Conservation (phyloP, 2,329 filamentous ascomycete genomes). For the Colletotrichum lupini region DNA sequence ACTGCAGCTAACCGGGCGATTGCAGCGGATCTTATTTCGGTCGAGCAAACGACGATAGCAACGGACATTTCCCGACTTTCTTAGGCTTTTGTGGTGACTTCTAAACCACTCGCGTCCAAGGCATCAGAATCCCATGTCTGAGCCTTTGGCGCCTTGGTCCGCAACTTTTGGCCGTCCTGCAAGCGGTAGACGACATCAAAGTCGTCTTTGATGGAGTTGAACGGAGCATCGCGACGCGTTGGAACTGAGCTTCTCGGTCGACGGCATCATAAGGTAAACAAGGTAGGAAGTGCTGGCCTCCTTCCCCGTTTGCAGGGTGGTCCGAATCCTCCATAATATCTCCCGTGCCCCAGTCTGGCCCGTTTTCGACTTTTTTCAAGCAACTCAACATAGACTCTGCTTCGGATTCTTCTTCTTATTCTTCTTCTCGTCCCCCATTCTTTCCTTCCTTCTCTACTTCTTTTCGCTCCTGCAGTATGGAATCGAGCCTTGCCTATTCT, state of each 20-base stretch:
- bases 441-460: background rate
- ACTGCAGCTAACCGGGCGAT: conserved; percentile 36
- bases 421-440: background rate
- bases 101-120: conserved; percentile 15
- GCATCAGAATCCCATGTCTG: conserved; percentile 19
- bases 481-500: conserved; percentile 13
- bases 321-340: background rate
- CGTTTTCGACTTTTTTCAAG: background rate
- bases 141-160: conserved; percentile 28
- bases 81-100: background rate
- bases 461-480: conserved; percentile 18
- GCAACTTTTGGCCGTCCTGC: background rate
- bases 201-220: conserved; percentile 16
- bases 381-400: background rate
- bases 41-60: conserved; percentile 35
- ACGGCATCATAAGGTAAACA: conserved; percentile 21
- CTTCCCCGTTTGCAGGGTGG: conserved; percentile 29
- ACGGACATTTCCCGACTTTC: conserved; percentile 6
- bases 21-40: conserved; percentile 34
- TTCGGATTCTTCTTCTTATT: background rate
- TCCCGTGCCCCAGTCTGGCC: conserved; percentile 11
- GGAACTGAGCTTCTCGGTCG: conserved; percentile 22
- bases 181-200: conserved; percentile 14
- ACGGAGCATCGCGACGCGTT: background rate
- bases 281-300: conserved; percentile 13